Evolutionary conservation across 768 basidiomycete species (phyloP).

Genomic region (Hygrophorus pudorinus): DNA sequence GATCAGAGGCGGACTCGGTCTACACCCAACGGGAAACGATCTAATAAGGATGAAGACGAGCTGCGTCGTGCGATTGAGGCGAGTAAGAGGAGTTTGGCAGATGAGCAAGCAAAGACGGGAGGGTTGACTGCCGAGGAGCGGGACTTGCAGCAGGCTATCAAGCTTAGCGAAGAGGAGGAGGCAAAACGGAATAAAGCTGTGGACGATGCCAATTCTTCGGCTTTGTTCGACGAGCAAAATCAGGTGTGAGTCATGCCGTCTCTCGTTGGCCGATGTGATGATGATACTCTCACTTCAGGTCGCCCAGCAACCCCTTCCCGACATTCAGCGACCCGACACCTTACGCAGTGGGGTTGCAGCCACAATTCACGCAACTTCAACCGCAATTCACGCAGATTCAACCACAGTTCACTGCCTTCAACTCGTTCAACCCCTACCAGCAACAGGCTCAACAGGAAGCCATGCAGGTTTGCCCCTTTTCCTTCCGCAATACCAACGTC

Average conservation of each 20-base stretch:
- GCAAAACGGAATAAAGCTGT: constrained; percentile 57
- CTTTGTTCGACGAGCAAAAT: constrained; percentile 81
- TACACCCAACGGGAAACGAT: constrained; percentile 1
- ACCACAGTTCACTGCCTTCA: constrained; percentile 60
- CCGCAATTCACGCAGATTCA: constrained; percentile 39
- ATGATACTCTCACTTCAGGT: constrained; percentile 13
- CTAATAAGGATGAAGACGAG: constrained; percentile 65
- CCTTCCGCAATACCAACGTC: not conserved
- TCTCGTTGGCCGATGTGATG: constrained; percentile 1
- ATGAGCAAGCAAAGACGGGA: constrained; percentile 39
- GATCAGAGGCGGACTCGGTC: constrained; percentile 35
- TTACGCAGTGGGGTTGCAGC: constrained; percentile 47
- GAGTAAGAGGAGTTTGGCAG: constrained; percentile 64
- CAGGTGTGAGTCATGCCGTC: constrained; percentile 48
- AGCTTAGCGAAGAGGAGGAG: constrained; percentile 88
- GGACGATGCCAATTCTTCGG: constrained; percentile 60
- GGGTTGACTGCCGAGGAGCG: constrained; percentile 58
- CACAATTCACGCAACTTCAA: constrained; percentile 31
- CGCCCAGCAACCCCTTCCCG: constrained; percentile 48
- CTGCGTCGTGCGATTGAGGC: constrained; percentile 80
- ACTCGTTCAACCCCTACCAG: constrained; percentile 85
- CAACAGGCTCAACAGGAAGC: constrained; percentile 90
- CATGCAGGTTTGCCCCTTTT: constrained; percentile 36
- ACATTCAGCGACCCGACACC: constrained; percentile 46
- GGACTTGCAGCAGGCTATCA: constrained; percentile 78